Evolutionary conservation across 768 basidiomycete genomes (phyloP).

Genomic region (Xerocomellus intermedius): DNA sequence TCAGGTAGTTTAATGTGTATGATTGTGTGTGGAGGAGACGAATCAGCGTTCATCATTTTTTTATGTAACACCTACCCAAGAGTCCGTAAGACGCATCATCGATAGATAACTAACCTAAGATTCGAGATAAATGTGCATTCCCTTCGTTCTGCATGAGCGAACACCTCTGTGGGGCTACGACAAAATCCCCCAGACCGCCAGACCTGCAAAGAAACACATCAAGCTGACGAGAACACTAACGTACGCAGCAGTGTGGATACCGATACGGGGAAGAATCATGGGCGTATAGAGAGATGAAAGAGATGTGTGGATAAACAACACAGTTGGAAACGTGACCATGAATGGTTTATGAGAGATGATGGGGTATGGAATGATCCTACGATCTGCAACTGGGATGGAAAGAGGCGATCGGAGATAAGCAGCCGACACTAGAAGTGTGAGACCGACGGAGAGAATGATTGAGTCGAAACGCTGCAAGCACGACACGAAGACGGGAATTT

Average conservation of each 20-base stretch:
- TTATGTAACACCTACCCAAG: neutral
- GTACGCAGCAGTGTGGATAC: slow-evolving; percentile 76
- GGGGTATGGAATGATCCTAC: slow-evolving; percentile 14
- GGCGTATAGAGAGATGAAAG: slow-evolving; percentile 68
- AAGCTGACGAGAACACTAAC: slow-evolving; percentile 63
- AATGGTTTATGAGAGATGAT: slow-evolving; percentile 36
- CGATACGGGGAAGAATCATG: slow-evolving; percentile 64
- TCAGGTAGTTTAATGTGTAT: neutral
- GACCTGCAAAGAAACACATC: slow-evolving; percentile 67
- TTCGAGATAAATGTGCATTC: neutral
- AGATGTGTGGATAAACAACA: slow-evolving; percentile 48
- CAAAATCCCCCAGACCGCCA: slow-evolving; percentile 71
- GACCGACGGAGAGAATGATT: slow-evolving; percentile 66
- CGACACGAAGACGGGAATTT: slow-evolving; percentile 76
- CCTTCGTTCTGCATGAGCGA: neutral
- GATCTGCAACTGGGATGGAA: slow-evolving; percentile 28
- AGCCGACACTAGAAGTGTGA: slow-evolving; percentile 50
- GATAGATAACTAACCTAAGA: slow-evolving; percentile 11
- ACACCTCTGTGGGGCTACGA: slow-evolving; percentile 29
- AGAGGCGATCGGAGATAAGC: slow-evolving; percentile 59
- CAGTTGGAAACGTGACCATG: slow-evolving; percentile 40
- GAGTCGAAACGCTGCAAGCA: slow-evolving; percentile 76
- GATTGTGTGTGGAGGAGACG: neutral
- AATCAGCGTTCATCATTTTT: neutral
- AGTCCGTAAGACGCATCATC: neutral